A percentile compares a stretch with the other conserved stretches of the same genome.
These are phyloP conservation scores for Aspergillus quadricinctus DNA, from an alignment of 2,329 filamentous ascomycete species.

Conservation along the genomic window DNA sequence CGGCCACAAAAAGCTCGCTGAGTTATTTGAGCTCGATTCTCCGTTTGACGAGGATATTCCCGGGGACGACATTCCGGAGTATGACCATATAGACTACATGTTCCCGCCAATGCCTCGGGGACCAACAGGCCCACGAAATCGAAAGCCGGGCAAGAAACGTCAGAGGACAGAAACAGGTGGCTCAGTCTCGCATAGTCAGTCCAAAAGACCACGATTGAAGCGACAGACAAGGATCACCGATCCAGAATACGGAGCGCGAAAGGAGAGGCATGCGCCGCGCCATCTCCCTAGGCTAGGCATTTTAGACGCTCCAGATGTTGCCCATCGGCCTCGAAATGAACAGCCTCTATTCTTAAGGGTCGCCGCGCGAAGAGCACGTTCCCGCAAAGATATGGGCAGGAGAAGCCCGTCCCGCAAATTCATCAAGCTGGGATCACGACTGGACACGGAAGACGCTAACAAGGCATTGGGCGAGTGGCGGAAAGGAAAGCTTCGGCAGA, in stretches of 20 bases:
- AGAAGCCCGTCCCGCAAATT: conserved; percentile 50
- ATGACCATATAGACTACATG: conserved; percentile 42
- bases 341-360: conserved; percentile 54
- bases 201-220: conserved; percentile 23
- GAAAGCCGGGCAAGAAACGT: conserved; percentile 19
- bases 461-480: conserved; percentile 49
- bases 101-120: conserved; percentile 27
- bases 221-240: conserved; percentile 37
- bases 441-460: conserved; percentile 54
- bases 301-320: conserved; percentile 45
- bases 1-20: conserved; percentile 10
- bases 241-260: conserved; percentile 19
- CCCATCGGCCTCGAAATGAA: conserved; percentile 20
- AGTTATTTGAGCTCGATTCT: conserved; percentile 18
- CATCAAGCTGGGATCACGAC: conserved; percentile 47
- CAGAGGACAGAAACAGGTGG: conserved; percentile 2
- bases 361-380: conserved; percentile 50
- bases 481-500: conserved; percentile 39
- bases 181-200: conserved; percentile 3
- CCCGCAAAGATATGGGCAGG: conserved; percentile 45
- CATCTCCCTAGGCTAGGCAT: conserved; percentile 42
- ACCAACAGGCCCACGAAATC: conserved; percentile 7
- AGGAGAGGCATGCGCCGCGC: conserved; percentile 18
- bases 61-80: conserved; percentile 35
- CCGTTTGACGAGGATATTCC: conserved; percentile 18